Percentiles rank a stretch among this genome's conserved stretches.
Evolutionary conservation across 306 rosid genomes (phyloP).

Genomic region (Acacia confusa): DNA sequence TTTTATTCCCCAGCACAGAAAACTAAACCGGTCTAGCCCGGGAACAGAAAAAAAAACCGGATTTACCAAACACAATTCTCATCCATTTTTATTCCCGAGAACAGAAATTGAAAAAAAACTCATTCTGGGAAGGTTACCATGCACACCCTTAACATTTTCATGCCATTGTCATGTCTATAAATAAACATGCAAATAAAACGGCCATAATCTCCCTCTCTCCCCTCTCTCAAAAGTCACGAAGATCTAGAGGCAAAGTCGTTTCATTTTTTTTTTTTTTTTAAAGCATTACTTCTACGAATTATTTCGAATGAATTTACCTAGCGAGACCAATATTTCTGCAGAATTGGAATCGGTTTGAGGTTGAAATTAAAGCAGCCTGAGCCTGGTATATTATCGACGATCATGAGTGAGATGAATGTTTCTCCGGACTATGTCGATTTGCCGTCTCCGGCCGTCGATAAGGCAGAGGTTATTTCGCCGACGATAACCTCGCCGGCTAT

Average conservation of each 20-base stretch:
- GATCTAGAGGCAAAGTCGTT: neutral
- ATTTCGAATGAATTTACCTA: neutral
- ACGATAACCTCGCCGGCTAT: slow-evolving; percentile 58
- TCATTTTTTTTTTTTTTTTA: neutral
- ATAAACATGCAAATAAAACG: neutral
- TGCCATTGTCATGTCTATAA: neutral
- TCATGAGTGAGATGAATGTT: neutral
- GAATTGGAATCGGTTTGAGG: neutral
- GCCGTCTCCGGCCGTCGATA: slow-evolving; percentile 42
- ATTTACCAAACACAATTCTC: too few species aligned
- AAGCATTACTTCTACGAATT: neutral
- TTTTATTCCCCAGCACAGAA: too few species aligned
- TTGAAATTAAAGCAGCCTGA: neutral
- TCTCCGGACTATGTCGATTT: slow-evolving; percentile 36
- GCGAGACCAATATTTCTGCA: neutral
- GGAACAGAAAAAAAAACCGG: too few species aligned
- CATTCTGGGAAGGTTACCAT: too few species aligned
- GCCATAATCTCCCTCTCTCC: neutral
- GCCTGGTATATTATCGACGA: neutral
- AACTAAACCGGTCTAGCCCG: too few species aligned
- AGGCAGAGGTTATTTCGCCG: slow-evolving; percentile 43
- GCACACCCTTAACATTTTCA: too few species aligned
- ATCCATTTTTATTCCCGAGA: too few species aligned
- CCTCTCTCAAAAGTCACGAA: neutral
- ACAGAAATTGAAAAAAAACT: too few species aligned